phyloP scores from a whole-genome alignment of 2,329 filamentous ascomycete genomes.

The Calonectria henricotiae region DNA sequence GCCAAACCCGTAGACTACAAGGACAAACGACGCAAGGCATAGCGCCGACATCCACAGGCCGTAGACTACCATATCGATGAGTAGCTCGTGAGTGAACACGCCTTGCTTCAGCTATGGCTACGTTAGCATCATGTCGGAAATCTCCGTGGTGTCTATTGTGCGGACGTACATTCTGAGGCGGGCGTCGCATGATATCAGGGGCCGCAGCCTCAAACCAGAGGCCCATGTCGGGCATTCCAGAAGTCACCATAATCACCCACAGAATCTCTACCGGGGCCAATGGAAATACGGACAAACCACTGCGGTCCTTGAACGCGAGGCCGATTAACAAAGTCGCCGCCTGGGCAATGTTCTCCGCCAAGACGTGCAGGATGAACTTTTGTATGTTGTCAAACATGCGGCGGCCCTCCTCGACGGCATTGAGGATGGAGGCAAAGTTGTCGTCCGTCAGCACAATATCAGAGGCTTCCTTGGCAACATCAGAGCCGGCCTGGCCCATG shows the following conservation, averaged over 20 bases:
- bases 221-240: constrained; percentile 82
- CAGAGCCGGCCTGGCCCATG: constrained; percentile 79
- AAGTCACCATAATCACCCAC: constrained; percentile 87
- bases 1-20: constrained; percentile 69
- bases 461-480: constrained; percentile 80
- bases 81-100: constrained; percentile 77
- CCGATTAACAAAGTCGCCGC: constrained; percentile 79
- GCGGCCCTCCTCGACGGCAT: constrained; percentile 80
- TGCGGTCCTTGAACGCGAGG: constrained; percentile 78
- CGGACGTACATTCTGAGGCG: constrained; percentile 73
- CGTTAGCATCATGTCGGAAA: background rate
- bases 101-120: constrained; percentile 61
- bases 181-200: constrained; percentile 78
- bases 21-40: constrained; percentile 68
- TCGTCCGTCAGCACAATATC: constrained; percentile 81
- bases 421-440: constrained; percentile 81
- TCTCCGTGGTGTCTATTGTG: background rate
- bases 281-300: constrained; percentile 78
- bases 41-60: constrained; percentile 78
- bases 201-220: constrained; percentile 80
- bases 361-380: constrained; percentile 79
- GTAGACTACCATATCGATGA: constrained; percentile 78
- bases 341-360: constrained; percentile 80
- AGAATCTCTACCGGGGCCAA: constrained; percentile 82
- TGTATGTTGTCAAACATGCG: constrained; percentile 83